Conservation (phyloP, 352 stramenopile genomes). For the Globisporangium abappressorium region DNA sequence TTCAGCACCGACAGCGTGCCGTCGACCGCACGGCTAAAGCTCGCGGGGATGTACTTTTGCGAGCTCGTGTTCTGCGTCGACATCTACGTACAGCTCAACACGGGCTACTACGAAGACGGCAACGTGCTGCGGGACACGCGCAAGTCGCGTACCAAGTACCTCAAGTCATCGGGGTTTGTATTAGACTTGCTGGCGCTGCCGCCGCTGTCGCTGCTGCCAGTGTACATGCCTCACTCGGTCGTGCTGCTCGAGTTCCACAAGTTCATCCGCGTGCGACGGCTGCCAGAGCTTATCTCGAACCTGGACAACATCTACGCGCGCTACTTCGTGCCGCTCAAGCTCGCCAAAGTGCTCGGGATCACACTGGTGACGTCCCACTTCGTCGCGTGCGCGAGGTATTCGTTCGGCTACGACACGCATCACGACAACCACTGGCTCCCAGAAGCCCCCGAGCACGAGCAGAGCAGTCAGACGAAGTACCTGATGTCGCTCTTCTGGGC, state of each 20-base stretch:
- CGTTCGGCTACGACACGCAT: constrained; percentile 43
- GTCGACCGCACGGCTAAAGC: constrained; percentile 15
- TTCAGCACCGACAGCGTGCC: constrained; percentile 23
- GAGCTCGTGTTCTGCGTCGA: constrained; percentile 59
- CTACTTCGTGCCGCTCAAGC: constrained; percentile 57
- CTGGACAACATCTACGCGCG: constrained; percentile 67
- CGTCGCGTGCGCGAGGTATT: constrained; percentile 48
- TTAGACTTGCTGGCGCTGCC: constrained; percentile 47
- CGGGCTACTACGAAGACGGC: constrained; percentile 68
- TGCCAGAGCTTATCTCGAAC: constrained; percentile 49
- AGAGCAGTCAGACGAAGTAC: constrained; percentile 28
- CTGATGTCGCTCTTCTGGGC: constrained; percentile 66
- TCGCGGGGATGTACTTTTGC: constrained; percentile 47
- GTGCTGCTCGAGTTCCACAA: constrained; percentile 55
- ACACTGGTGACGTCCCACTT: constrained; percentile 52
- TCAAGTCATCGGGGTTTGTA: constrained; percentile 46
- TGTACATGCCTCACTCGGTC: constrained; percentile 13
- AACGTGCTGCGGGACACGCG: constrained; percentile 58
- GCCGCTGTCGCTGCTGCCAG: constrained; percentile 43
- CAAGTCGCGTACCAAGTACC: constrained; percentile 62
- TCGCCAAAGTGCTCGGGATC: constrained; percentile 48
- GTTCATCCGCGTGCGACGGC: constrained; percentile 41
- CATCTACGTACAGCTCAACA: constrained; percentile 73
- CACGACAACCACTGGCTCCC: constrained; percentile 52
- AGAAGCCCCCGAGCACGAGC: constrained; percentile 10